Conservation (phyloP, 257 asterid genomes). For the Osmanthus fragrans region DNA sequence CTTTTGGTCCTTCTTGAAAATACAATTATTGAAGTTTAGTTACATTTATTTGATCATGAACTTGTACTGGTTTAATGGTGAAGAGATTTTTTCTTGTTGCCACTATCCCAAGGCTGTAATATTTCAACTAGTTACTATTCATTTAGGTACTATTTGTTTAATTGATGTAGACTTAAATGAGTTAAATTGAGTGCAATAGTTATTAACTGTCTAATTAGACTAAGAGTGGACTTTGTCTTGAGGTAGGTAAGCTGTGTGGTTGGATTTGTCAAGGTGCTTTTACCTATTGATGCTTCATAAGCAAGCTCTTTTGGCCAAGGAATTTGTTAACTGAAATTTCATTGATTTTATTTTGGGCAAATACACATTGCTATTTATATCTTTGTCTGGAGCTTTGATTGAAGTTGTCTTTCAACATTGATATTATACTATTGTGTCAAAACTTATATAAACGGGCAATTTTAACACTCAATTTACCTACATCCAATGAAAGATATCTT, state of each 20-base stretch:
- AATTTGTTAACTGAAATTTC: background rate
- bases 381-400: background rate
- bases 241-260: background rate
- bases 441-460: background rate
- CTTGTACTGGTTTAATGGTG: constrained; percentile 11
- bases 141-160: background rate
- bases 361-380: background rate
- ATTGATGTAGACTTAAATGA: background rate
- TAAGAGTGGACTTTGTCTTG: background rate
- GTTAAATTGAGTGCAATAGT: background rate
- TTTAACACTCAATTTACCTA: background rate
- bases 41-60: constrained; percentile 4
- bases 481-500: too few relatives aligned
- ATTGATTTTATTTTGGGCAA: background rate
- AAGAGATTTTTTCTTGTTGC: background rate
- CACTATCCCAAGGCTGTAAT: background rate
- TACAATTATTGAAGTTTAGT: background rate
- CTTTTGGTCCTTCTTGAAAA: background rate
- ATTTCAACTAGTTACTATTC: background rate
- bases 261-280: background rate
- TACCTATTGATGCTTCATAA: background rate
- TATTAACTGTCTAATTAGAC: background rate
- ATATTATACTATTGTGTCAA: background rate
- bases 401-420: background rate
- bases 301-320: background rate